Percentiles rank a stretch among this genome's conserved stretches.
Conservation (phyloP, 257 asterid species). For the Fraxinus anomala region DNA sequence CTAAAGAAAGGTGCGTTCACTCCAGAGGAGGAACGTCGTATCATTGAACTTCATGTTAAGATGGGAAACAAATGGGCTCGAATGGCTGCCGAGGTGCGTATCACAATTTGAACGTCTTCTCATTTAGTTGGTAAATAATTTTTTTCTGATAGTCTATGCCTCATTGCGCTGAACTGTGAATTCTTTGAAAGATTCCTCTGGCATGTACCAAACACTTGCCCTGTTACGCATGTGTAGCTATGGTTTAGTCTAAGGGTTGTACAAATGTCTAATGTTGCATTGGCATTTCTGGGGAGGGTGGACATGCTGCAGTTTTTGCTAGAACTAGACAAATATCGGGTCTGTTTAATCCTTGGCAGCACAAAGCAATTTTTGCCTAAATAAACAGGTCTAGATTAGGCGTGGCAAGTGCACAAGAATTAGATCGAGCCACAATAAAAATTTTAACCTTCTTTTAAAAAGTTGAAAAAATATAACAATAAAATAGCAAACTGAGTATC, state of each 20-base stretch:
- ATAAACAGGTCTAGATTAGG: neutral
- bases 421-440: neutral
- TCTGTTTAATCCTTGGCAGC: neutral
- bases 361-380: neutral
- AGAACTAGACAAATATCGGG: neutral
- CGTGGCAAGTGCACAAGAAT: neutral
- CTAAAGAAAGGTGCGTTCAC: conserved; percentile 70
- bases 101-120: conserved; percentile 22
- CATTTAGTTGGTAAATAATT: conserved; percentile 4
- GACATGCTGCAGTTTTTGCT: neutral
- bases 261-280: neutral
- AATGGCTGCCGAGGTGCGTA: conserved; percentile 82
- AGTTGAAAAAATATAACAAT: neutral
- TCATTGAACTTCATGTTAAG: conserved; percentile 70
- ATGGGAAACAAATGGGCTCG: conserved; percentile 90
- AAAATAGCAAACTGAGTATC: neutral
- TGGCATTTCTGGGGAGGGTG: neutral
- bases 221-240: neutral
- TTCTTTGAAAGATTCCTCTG: neutral
- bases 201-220: neutral
- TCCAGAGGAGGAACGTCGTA: conserved; percentile 67
- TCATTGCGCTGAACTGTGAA: too few relatives aligned
- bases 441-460: neutral
- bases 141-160: neutral
- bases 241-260: neutral